A percentile compares a stretch with the other conserved stretches of the same genome.
Evolutionary conservation across 2,329 filamentous ascomycete species (phyloP).

Genomic region (Cercospora beticola): DNA sequence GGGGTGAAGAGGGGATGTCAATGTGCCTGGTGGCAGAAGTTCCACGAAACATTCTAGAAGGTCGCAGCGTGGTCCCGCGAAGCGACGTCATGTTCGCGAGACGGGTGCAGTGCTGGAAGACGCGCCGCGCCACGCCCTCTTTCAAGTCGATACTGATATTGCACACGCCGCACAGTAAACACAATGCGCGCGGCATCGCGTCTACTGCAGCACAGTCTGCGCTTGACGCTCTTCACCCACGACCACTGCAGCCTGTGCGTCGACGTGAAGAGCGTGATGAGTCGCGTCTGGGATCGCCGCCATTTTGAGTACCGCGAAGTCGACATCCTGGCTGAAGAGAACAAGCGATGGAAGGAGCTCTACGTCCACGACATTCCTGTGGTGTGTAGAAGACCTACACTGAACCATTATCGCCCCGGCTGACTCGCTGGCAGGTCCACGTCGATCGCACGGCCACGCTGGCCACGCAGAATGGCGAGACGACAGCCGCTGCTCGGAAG

Average conservation of each 20-base stretch:
- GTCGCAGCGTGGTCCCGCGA: background rate
- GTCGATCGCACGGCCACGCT: constrained; percentile 56
- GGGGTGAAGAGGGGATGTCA: background rate
- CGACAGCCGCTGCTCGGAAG: constrained; percentile 62
- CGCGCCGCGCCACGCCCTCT: background rate
- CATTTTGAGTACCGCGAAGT: constrained; percentile 70
- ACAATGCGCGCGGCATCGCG: constrained; percentile 19
- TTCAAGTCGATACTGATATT: background rate
- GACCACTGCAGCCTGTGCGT: constrained; percentile 69
- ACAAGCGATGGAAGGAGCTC: constrained; percentile 65
- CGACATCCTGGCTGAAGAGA: constrained; percentile 64
- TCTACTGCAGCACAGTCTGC: constrained; percentile 27
- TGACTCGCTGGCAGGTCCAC: constrained; percentile 50
- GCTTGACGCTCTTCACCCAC: constrained; percentile 71
- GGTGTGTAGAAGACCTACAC: constrained; percentile 47
- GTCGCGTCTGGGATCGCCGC: constrained; percentile 64
- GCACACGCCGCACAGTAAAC: background rate
- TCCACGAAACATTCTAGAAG: constrained; percentile 1
- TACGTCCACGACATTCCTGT: constrained; percentile 84
- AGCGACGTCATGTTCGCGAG: background rate
- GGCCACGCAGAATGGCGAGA: constrained; percentile 54
- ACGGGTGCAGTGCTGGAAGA: background rate
- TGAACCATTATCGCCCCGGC: background rate
- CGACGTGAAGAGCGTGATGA: constrained; percentile 66
- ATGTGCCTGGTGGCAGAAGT: background rate